Conservation (phyloP, 2,329 filamentous ascomycete species). For the Thermomyces lanuginosus region DNA sequence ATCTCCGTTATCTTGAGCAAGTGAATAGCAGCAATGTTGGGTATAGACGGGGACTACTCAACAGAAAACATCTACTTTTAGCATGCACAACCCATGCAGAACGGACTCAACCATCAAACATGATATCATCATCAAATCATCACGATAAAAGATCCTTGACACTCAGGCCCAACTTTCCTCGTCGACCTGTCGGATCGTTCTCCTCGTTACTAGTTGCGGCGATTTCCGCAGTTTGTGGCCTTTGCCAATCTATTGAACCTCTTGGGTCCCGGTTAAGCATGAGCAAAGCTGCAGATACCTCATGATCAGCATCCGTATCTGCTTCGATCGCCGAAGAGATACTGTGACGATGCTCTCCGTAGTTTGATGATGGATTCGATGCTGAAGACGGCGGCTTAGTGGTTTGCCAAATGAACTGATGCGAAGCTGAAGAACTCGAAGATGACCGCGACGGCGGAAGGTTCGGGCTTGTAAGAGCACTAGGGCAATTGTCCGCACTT, state of each 20-base stretch:
- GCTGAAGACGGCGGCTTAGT: constrained; percentile 13
- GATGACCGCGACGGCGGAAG: constrained; percentile 11
- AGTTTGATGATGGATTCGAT: constrained; percentile 8
- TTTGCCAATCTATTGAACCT: constrained; percentile 25
- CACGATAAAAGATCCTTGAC: constrained; percentile 39
- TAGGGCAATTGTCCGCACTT: no score
- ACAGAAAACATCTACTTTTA: no score
- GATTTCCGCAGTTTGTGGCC: no score
- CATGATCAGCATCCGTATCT: constrained; percentile 48
- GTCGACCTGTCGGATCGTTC: constrained; percentile 7
- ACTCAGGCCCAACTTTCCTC: constrained; percentile 35
- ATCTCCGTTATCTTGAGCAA: no score
- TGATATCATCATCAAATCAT: constrained; percentile 3
- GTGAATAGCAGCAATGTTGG: no score
- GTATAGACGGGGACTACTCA: no score
- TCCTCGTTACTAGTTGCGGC: constrained; percentile 4
- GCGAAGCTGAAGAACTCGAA: constrained; percentile 10
- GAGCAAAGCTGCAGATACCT: constrained; percentile 69
- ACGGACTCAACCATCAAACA: no score
- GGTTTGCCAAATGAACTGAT: constrained; percentile 7
- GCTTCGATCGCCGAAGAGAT: constrained; percentile 22
- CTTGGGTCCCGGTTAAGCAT: constrained; percentile 75
- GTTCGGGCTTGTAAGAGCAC: background rate
- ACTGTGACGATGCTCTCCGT: constrained; percentile 11
- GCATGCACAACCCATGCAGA: no score